A percentile compares a stretch with the other conserved stretches of the same genome.
Evolutionary conservation across 805 yeast species (phyloP).

Genomic region (Tetrapisispora namnaoensis): DNA sequence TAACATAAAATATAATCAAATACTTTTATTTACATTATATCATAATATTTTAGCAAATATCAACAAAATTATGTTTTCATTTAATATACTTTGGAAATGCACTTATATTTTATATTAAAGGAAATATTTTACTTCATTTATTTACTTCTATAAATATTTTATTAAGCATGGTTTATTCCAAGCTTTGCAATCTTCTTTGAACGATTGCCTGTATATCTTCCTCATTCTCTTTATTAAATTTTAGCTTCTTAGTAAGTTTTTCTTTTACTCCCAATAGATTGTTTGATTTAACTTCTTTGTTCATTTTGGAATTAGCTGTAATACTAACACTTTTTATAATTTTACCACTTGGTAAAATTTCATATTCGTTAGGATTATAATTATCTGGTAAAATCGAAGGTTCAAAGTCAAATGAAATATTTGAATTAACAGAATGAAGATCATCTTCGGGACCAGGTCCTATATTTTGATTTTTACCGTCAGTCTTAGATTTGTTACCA

Average conservation of each 20-base stretch:
- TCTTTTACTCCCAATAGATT: background rate
- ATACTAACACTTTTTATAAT: slow-evolving; percentile 34
- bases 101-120: too few species aligned
- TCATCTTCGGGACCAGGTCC: background rate
- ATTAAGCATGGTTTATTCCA: slow-evolving; percentile 19
- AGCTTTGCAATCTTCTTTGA: slow-evolving; percentile 35
- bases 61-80: background rate
- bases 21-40: background rate
- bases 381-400: background rate
- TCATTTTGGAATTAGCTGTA: slow-evolving; percentile 5
- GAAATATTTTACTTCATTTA: too few species aligned
- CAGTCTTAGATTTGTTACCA: background rate
- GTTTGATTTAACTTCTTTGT: background rate
- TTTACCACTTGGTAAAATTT: slow-evolving; percentile 68
- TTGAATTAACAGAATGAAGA: background rate
- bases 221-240: slow-evolving; percentile 28
- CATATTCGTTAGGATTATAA: slow-evolving; percentile 32
- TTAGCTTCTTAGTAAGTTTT: slow-evolving; percentile 29
- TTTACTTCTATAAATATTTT: too few species aligned
- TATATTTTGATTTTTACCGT: background rate
- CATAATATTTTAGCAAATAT: background rate
- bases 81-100: background rate
- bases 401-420: background rate
- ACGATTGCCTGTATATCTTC: slow-evolving; percentile 48
- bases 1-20: too few species aligned